Base-by-base conservation (phyloP, 2,329 filamentous ascomycete species). In the Didymella glomerata region DNA sequence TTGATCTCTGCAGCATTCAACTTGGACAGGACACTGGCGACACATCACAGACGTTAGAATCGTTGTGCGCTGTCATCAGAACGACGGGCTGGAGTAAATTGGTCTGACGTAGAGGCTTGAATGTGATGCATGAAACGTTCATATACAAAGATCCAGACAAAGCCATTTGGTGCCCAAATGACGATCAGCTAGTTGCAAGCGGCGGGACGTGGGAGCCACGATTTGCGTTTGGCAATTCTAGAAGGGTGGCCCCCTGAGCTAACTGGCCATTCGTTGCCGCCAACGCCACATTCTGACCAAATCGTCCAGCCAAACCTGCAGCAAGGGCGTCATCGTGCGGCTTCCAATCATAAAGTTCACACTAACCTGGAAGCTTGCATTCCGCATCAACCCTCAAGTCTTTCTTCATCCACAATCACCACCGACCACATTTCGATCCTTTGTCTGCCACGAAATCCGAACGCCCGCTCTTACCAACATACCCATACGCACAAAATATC, bases 1-100 rank as follows among this genome's bases (percentile, higher is more conserved):
- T 83, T 92, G 70, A 86, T 93, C 68, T 91, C 88, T 72, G 90
- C 90, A 1, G 90, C 90, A 1, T 92, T 93, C 73, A 93, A 92
- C 76, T 76, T 93, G 51, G 87, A 90, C 69, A 84, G 86, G 58
- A 74, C 68, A 1, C 50, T 71, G 54, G 41, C 50, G 28, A 51
- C 27, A 38, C 34, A 30, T 25, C 50, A 69, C 46, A 54, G 34
- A 47, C 50, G 40, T 22, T 59, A 54, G 51, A 42, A 10, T 36
- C 40, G 16, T 47, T 24, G 34, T 42, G 45, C 24, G 44, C 51
- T 20, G 20, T 59, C 30, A 44, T 48, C n/a, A 46, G 14, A 20
- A 28, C 24, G 34, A 45, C 24, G 28, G 40, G 10, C 32, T 20
- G 4, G 32, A 18, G n/a, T 42, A 38, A 46, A 51, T 24, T n/a